These are phyloP conservation scores for Castanea mollissima DNA, from an alignment of 306 rosid species.

Conservation along the genomic window DNA sequence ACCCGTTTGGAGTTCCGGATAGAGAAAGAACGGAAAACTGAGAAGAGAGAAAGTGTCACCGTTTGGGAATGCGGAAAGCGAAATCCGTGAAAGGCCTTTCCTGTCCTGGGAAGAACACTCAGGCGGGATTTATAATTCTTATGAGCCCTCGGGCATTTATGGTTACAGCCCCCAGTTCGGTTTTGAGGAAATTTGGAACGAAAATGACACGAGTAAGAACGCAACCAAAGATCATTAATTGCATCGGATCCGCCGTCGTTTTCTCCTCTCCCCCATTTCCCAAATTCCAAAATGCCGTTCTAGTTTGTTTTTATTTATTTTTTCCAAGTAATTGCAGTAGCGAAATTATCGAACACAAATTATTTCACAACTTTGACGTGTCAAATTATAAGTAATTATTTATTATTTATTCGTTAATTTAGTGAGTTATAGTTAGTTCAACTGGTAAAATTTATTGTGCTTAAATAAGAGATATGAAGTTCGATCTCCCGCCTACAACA, in stretches of 20 bases:
- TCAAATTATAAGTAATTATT: too few species aligned
- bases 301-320: too few species aligned
- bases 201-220: background rate
- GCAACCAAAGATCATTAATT: too few species aligned
- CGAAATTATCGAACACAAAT: too few species aligned
- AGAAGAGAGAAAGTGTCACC: background rate
- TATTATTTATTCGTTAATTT: accelerated
- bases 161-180: background rate
- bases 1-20: background rate
- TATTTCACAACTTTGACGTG: accelerated
- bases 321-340: too few species aligned
- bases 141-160: background rate
- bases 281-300: too few species aligned
- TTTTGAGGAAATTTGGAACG: background rate
- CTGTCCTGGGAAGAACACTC: background rate
- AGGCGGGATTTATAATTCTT: background rate
- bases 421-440: accelerated
- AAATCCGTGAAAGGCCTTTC: background rate
- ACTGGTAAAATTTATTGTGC: accelerated
- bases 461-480: accelerated
- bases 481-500: accelerated
- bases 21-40: background rate
- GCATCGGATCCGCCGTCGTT: background rate
- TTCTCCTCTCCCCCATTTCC: background rate
- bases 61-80: background rate